Conservation (phyloP, 2,329 filamentous ascomycete genomes). For the Aspergillus novoparasiticus region DNA sequence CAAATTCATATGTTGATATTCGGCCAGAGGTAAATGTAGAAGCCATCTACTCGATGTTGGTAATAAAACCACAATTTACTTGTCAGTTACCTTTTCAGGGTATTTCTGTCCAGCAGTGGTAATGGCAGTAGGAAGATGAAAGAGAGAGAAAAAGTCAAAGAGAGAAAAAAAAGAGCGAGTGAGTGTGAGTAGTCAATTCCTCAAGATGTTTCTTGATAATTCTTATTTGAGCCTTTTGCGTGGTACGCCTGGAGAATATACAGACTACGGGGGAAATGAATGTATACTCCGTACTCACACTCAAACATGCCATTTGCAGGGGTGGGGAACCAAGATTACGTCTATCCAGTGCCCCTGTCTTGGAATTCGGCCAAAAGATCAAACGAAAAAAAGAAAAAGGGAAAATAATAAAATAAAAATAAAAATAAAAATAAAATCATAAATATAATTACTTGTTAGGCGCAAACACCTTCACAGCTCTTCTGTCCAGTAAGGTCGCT, state of each 20-base stretch:
- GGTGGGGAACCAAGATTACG: not conserved
- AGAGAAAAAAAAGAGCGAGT: too few species aligned
- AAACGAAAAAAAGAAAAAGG: not conserved
- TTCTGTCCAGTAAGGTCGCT: slow-evolving; percentile 1
- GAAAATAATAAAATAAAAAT: not conserved
- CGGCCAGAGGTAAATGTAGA: not conserved
- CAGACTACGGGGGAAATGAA: not conserved
- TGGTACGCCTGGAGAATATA: not conserved
- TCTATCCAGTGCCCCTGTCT: not conserved
- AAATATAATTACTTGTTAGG: not conserved
- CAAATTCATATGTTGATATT: not conserved
- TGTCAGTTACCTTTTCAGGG: not conserved
- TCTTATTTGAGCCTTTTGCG: not conserved
- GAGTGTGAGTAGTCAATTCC: not conserved
- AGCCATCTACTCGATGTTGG: not conserved
- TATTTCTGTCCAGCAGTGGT: not conserved
- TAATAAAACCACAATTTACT: not conserved
- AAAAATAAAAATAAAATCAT: not conserved
- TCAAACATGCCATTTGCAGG: not conserved
- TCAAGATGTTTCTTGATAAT: not conserved
- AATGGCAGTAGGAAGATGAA: not conserved
- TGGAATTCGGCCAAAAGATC: not conserved
- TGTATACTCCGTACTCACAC: not conserved
- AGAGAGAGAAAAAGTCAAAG: not conserved
- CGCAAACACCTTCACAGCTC: not conserved